Base-by-base conservation (phyloP, 352 stramenopile species). In the Vaucheria bursata region DNA sequence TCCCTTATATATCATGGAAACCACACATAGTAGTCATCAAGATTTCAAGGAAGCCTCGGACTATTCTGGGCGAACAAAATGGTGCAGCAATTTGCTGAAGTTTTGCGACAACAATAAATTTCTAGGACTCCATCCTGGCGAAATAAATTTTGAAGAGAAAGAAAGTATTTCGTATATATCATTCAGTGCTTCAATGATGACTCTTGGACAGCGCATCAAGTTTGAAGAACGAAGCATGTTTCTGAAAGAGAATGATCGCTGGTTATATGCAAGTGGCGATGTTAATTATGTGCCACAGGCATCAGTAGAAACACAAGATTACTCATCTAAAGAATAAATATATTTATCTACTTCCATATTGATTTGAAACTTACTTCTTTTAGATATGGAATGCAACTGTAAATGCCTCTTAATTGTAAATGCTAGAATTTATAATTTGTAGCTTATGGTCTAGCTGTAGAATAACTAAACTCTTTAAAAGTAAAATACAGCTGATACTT, bases 31-130 rank as follows among this genome's bases (percentile, higher is more conserved):
- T 2, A 40, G 31, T 2, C 65, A 72, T 40, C 29, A 72, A 35
- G 65, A 72, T 35, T 72, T 45, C 31, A 72, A 72, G 65, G 12
- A 12, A 18, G 45, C 45, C 12, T 45, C 4, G 1, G 65, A 72
- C 65, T 45, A 72, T 29, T 2, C 1, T 31, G 65, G 65, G 1
- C 29, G 18, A 2, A 38, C 1, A 25, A 2, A 6, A 2, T 72
- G 65, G 65, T 35, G 31, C 2, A 6, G 40, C 18, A 35, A 3
- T 12, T 35, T 72, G 18, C 65, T 72, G n/a, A 35, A 34, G 5
- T 72, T 72, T 35, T 72, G 65, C 65, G 65, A 72, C 65, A 35
- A 29, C 1, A 45, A 72, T 35, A 72, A 29, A 12, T 72, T 72
- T 40, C 65, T 45, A 1, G 12, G 12, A 2, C 65, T 72, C 2